These are phyloP conservation scores for Zasmidium citrigriseum DNA, from an alignment of 2,329 filamentous ascomycete genomes.

Conservation along the genomic window DNA sequence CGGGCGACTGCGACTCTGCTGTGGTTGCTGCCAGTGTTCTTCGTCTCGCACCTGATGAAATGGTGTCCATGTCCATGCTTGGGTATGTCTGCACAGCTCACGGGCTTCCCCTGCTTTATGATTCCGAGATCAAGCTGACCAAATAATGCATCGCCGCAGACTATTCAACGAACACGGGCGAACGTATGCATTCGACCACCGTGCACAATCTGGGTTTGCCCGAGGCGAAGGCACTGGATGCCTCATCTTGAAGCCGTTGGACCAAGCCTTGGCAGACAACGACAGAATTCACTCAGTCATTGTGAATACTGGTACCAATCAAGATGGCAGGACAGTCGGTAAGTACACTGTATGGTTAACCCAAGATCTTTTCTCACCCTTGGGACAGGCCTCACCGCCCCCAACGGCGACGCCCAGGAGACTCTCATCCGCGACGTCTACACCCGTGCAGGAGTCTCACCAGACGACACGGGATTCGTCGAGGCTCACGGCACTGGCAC, in stretches of 20 bases:
- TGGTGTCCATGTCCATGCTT: neutral
- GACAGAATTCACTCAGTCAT: constrained; percentile 36
- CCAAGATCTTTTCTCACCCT: no score
- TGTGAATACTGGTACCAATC: constrained; percentile 35
- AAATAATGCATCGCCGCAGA: constrained; percentile 25
- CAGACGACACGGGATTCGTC: constrained; percentile 9
- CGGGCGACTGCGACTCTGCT: neutral
- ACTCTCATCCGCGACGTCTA: constrained; percentile 17
- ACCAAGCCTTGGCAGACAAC: constrained; percentile 3
- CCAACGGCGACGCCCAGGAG: constrained; percentile 18
- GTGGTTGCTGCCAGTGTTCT: neutral
- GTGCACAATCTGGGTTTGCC: constrained; percentile 1
- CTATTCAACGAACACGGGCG: constrained; percentile 12
- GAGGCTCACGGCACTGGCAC: constrained; percentile 31
- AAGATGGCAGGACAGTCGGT: constrained; percentile 36
- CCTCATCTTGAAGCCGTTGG: constrained; percentile 2
- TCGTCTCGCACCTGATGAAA: neutral
- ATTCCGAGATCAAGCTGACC: no score
- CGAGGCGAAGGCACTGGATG: constrained; percentile 2
- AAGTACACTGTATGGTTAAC: no score
- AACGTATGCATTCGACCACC: constrained; percentile 5
- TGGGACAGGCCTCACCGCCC: constrained; percentile 15
- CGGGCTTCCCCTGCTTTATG: no score
- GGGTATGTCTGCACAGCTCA: neutral
- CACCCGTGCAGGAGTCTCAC: constrained; percentile 38